Conservation (phyloP, 2,329 filamentous ascomycete species). For the Phaeophleospora eucalypticola region DNA sequence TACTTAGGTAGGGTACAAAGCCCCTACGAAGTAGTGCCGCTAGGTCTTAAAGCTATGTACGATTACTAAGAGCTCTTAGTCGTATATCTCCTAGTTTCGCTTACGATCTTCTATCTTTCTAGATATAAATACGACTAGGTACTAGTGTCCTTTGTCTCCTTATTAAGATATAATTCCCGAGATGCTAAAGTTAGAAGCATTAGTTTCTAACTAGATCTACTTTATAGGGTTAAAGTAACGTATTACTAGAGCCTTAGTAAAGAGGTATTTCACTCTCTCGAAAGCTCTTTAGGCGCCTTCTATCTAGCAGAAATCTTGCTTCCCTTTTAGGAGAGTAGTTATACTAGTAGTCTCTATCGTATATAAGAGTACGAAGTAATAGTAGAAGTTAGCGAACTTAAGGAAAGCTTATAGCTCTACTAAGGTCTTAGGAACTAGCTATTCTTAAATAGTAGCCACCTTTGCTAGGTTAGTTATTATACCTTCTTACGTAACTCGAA, state of each 20-base stretch:
- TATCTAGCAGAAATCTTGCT: not conserved
- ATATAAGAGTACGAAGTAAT: not conserved
- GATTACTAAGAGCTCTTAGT: conserved; percentile 10
- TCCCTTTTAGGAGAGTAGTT: not conserved
- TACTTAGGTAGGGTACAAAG: conserved; percentile 3
- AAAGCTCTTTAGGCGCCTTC: not conserved
- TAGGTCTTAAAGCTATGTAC: conserved; percentile 9
- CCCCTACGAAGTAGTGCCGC: conserved; percentile 6
- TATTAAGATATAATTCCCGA: not conserved
- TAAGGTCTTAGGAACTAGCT: not conserved
- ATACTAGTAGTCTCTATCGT: not conserved
- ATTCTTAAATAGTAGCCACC: not conserved
- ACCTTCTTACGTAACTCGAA: conserved; percentile 5
- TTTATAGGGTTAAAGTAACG: not conserved
- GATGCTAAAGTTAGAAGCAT: not conserved
- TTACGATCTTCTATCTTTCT: conserved; percentile 7
- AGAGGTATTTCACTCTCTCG: not conserved
- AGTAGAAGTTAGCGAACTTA: conserved; percentile 1
- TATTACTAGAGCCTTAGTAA: not conserved
- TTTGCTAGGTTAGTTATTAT: conserved; percentile 1
- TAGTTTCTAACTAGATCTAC: not conserved
- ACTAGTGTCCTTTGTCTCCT: not conserved
- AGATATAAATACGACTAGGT: conserved; percentile 3
- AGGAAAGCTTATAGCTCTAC: conserved; percentile 4
- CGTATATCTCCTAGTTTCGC: conserved; percentile 9